Evolutionary conservation across 345 rosid genomes (phyloP).

Genomic region (Populus deltoides): DNA sequence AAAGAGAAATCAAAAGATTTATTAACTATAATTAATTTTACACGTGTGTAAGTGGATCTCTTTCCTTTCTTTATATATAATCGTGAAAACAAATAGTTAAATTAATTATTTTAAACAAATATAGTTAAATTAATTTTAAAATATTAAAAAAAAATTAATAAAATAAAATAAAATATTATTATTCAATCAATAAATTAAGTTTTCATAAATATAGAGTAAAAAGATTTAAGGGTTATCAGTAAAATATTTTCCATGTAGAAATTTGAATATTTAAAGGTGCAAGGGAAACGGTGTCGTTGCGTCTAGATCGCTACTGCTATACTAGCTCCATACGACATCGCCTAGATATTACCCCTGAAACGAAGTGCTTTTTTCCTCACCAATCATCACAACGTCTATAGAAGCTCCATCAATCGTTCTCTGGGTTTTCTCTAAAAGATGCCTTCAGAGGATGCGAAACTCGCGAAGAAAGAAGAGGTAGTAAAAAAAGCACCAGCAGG

Average conservation of each 20-base stretch:
- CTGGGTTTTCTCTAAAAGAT: slow-evolving; percentile 24
- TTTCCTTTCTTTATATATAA: no score
- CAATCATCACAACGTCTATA: background rate
- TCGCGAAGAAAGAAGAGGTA: slow-evolving; percentile 27
- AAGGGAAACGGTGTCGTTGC: background rate
- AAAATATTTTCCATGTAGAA: background rate
- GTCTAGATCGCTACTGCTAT: background rate
- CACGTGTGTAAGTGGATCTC: no score
- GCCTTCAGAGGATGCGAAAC: slow-evolving; percentile 58
- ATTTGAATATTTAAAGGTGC: background rate
- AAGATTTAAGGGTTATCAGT: background rate
- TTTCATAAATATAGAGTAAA: no score
- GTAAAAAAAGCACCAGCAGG: slow-evolving; percentile 7
- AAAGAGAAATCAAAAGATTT: no score
- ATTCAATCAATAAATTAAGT: no score
- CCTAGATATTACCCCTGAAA: background rate
- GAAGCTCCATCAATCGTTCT: background rate
- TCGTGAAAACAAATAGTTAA: no score
- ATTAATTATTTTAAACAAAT: no score
- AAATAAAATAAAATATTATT: no score
- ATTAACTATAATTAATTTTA: no score
- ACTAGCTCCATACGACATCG: background rate
- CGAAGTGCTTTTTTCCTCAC: background rate
- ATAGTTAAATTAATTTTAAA: no score
- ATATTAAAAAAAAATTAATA: no score